Evolutionary conservation across 805 yeast genomes (phyloP), one percentile per base, ranked within the genome.

Genomic region (Yarrowia sp.): DNA sequence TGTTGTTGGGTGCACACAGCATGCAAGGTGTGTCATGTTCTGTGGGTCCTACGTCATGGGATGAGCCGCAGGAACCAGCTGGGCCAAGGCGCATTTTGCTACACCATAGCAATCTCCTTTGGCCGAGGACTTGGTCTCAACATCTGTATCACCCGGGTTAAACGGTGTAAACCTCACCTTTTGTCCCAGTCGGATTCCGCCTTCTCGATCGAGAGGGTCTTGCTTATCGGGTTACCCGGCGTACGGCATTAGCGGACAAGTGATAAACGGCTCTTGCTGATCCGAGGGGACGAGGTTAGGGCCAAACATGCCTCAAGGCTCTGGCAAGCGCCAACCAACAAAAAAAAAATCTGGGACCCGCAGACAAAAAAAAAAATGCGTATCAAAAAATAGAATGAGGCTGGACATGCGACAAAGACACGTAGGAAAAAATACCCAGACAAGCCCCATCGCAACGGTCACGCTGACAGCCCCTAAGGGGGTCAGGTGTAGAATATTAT

Each of bases 21-120:
- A 38, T 10, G 60, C 60, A 51, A 22, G 22, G 60, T 51, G 60
- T 51, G 60, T 51, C 44, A 51, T 38, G 45, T 51, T 51, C 22
- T 51, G 60, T 51, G 60, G 60, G 60, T 51, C 60, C 60, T 51
- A 51, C 60, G 44, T 51, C 60, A 51, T 51, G 44, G 60, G 44
- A 51, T 48, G 55, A 48, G 55, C 55, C 55, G 55, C 55, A 48
- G 41, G 55, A 33, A 48, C 55, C 15, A 17, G 55, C 17, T 14
- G 10, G 31, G 55, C 15, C 10, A 48, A 39, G 13, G 38, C 31
- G 55, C 39, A 48, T 44, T 43, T 22, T 44, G 35, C 9, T 44
- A 32, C 10, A 15, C 15, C 9, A 32, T 15, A 33, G 15, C n/a
- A 11, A 35, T 11, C 38, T 35, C 38, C 10, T n/a, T n/a, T n/a